These are phyloP conservation scores for Ganoderma boninense DNA, from an alignment of 1,284 basidiomycete genomes.

Conservation along the genomic window DNA sequence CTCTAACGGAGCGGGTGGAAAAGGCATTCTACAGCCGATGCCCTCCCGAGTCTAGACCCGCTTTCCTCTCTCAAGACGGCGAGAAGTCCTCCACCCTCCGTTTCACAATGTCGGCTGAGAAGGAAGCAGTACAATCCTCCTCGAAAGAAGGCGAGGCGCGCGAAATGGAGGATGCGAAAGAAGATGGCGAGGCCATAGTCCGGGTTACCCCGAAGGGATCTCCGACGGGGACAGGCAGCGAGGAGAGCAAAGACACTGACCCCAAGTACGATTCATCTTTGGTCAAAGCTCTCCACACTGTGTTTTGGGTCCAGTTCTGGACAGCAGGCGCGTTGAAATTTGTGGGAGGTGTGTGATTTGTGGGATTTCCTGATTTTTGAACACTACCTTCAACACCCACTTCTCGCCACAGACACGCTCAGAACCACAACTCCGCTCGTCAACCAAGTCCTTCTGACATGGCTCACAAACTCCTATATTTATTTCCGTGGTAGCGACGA, in stretches of 20 bases:
- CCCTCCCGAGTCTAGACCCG: slow-evolving; percentile 51
- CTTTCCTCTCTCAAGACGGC: slow-evolving; percentile 36
- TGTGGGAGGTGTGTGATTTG: slow-evolving; percentile 51
- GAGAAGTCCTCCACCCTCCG: slow-evolving; percentile 14
- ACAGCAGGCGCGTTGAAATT: slow-evolving; percentile 64
- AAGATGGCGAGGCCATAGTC: slow-evolving; percentile 40
- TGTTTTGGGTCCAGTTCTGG: slow-evolving; percentile 66
- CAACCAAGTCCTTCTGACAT: slow-evolving; percentile 69
- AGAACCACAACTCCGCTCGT: slow-evolving; percentile 70
- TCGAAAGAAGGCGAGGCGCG: slow-evolving; percentile 35
- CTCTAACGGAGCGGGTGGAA: slow-evolving; percentile 53
- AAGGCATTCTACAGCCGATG: slow-evolving; percentile 58
- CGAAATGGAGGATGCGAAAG: slow-evolving; percentile 16
- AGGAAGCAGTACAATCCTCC: slow-evolving; percentile 36
- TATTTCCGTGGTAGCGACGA: slow-evolving; percentile 50
- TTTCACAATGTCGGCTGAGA: slow-evolving; percentile 28
- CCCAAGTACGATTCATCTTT: slow-evolving; percentile 62
- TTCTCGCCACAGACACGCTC: slow-evolving; percentile 53
- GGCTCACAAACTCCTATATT: slow-evolving; percentile 64
- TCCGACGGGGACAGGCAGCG: slow-evolving; percentile 1
- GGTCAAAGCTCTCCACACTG: slow-evolving; percentile 61
- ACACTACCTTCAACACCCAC: neutral
- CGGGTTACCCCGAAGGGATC: slow-evolving; percentile 43
- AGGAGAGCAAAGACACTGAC: slow-evolving; percentile 29
- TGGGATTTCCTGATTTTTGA: neutral